A percentile compares a stretch with the other conserved stretches of the same genome.
Evolutionary conservation across 495 filamentous ascomycete species (phyloP).

Genomic region (Lophium mytilinum): DNA sequence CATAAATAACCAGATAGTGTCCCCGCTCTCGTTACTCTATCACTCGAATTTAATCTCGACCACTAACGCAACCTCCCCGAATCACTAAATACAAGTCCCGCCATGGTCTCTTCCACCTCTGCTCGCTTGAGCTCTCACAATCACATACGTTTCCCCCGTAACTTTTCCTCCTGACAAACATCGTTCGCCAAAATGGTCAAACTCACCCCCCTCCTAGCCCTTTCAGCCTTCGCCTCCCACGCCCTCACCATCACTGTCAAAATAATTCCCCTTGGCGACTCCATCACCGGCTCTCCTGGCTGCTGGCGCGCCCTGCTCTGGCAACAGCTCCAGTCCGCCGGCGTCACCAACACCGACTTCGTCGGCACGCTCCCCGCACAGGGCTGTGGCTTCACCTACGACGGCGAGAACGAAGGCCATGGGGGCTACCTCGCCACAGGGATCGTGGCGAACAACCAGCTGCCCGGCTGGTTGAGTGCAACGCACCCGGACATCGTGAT

Average conservation of each 20-base stretch:
- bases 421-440: slow-evolving; percentile 44
- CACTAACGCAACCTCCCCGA: too few relatives aligned
- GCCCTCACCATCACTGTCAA: slow-evolving; percentile 24
- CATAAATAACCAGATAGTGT: too few relatives aligned
- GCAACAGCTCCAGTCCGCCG: slow-evolving; percentile 39
- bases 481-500: slow-evolving; percentile 45
- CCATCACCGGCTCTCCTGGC: slow-evolving; percentile 42
- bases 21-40: too few relatives aligned
- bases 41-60: too few relatives aligned
- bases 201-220: slow-evolving; percentile 9
- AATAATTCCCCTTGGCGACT: slow-evolving; percentile 45
- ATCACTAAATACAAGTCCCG: too few relatives aligned
- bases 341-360: slow-evolving; percentile 38
- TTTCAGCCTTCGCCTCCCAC: background rate
- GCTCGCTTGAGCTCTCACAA: too few relatives aligned
- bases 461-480: slow-evolving; percentile 41
- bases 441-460: slow-evolving; percentile 41
- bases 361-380: slow-evolving; percentile 39
- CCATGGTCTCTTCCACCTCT: too few relatives aligned
- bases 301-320: slow-evolving; percentile 43
- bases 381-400: slow-evolving; percentile 38
- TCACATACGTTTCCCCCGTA: too few relatives aligned
- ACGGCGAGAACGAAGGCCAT: slow-evolving; percentile 47
- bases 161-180: too few relatives aligned
- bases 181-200: too few relatives aligned